These are phyloP conservation scores for Apocynum venetum DNA, from an alignment of 257 asterid species.

Conservation along the genomic window DNA sequence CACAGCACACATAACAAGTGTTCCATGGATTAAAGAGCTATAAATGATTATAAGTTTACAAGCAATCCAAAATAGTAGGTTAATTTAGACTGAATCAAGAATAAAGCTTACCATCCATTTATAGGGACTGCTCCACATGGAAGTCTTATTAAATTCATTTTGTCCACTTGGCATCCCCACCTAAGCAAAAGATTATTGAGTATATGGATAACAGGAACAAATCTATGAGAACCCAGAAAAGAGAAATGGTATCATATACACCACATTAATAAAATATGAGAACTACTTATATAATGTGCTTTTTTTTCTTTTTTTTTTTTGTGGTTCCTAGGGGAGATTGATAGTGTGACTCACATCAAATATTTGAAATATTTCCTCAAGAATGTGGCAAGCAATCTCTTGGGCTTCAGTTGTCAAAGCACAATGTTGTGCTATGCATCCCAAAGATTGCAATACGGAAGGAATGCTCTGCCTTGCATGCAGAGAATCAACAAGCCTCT, in stretches of 20 bases:
- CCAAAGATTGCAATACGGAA: constrained; percentile 78
- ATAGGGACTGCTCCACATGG: constrained; percentile 59
- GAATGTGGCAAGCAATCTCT: constrained; percentile 45
- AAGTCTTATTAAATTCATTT: constrained; percentile 30
- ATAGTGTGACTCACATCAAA: constrained; percentile 45
- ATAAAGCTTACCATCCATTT: constrained; percentile 57
- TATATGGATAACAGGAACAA: constrained; percentile 22
- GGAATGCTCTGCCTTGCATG: constrained; percentile 47
- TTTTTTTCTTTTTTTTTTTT: background rate
- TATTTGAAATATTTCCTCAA: constrained; percentile 58
- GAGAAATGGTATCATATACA: constrained; percentile 9
- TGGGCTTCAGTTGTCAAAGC: constrained; percentile 54
- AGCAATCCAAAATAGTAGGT: background rate
- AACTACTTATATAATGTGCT: background rate
- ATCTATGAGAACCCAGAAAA: constrained; percentile 19
- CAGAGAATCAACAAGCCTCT: constrained; percentile 69
- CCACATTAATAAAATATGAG: background rate
- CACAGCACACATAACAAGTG: background rate
- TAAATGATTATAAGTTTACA: background rate
- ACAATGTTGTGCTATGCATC: constrained; percentile 75
- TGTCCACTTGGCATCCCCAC: constrained; percentile 38
- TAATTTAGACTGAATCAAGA: constrained; percentile 10
- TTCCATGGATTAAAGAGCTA: background rate
- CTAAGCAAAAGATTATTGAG: constrained; percentile 27
- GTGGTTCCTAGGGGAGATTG: background rate